Conservation (phyloP, 2,329 filamentous ascomycete genomes). For the Hymenotorrendiella dingleyae region DNA sequence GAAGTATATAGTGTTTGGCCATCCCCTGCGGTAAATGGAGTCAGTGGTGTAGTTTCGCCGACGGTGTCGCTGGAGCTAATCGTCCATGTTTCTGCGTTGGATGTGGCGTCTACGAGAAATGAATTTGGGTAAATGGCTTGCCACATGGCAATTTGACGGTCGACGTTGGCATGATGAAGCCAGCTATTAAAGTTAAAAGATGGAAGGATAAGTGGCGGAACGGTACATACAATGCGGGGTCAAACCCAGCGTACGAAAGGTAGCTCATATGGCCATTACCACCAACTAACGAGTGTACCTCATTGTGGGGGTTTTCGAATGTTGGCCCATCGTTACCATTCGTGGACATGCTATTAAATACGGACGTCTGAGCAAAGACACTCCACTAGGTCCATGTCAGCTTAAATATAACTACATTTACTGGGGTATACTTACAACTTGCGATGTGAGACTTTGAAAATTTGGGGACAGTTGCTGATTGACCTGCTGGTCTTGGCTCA, state of each 20-base stretch:
- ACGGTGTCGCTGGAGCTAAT: background rate
- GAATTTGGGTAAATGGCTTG: constrained; percentile 35
- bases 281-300: background rate
- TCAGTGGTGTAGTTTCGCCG: constrained; percentile 6
- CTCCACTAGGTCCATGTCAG: background rate
- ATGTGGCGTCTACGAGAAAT: constrained; percentile 28
- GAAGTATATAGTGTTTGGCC: constrained; percentile 16
- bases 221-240: constrained; percentile 35
- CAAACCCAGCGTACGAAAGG: constrained; percentile 37
- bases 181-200: constrained; percentile 21
- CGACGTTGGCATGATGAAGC: constrained; percentile 52
- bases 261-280: background rate
- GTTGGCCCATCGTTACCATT: background rate
- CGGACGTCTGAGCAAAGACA: background rate
- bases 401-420: background rate
- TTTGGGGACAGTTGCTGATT: background rate
- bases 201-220: background rate
- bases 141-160: constrained; percentile 51
- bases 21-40: constrained; percentile 27
- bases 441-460: background rate
- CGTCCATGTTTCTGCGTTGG: constrained; percentile 26
- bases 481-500: background rate
- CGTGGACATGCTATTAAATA: constrained; percentile 2
- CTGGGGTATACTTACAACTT: background rate
- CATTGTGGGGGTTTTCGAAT: constrained; percentile 1